Evolutionary conservation across 1,284 basidiomycete genomes (phyloP).

Genomic region (Sporisorium reilianum): DNA sequence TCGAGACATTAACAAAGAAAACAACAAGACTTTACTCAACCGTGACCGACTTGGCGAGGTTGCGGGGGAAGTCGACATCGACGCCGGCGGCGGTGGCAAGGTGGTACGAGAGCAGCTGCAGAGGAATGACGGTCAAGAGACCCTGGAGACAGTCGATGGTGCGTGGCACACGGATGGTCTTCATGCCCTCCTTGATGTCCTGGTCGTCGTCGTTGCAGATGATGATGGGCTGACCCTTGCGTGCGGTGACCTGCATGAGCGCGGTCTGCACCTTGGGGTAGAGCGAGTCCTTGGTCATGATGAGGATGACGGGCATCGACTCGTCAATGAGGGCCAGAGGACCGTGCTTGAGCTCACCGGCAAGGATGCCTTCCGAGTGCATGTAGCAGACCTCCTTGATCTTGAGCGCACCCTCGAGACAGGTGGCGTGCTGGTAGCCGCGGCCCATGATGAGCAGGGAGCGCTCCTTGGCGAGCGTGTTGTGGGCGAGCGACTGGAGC

Average conservation of each 20-base stretch:
- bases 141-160: constrained; percentile 97
- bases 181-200: constrained; percentile 78
- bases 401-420: constrained; percentile 97
- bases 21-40: constrained; percentile 53
- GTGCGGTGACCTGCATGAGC: constrained; percentile 93
- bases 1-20: neutral
- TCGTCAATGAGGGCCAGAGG: constrained; percentile 97
- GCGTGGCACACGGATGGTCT: constrained; percentile 82
- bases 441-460: constrained; percentile 96
- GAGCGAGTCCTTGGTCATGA: constrained; percentile 98
- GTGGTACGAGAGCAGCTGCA: constrained; percentile 97
- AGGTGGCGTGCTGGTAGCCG: constrained; percentile 97
- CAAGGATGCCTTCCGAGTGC: constrained; percentile 79
- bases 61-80: constrained; percentile 98
- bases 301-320: constrained; percentile 85
- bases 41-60: constrained; percentile 76
- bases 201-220: constrained; percentile 95
- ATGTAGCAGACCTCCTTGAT: constrained; percentile 91
- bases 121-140: constrained; percentile 93
- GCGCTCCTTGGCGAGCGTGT: constrained; percentile 82
- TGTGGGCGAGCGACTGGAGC: constrained; percentile 85
- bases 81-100: constrained; percentile 94
- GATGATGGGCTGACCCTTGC: constrained; percentile 93
- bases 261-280: constrained; percentile 99
- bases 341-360: constrained; percentile 98